phyloP scores from a whole-genome alignment of 2,329 filamentous ascomycete genomes.

The Capronia epimyces region DNA sequence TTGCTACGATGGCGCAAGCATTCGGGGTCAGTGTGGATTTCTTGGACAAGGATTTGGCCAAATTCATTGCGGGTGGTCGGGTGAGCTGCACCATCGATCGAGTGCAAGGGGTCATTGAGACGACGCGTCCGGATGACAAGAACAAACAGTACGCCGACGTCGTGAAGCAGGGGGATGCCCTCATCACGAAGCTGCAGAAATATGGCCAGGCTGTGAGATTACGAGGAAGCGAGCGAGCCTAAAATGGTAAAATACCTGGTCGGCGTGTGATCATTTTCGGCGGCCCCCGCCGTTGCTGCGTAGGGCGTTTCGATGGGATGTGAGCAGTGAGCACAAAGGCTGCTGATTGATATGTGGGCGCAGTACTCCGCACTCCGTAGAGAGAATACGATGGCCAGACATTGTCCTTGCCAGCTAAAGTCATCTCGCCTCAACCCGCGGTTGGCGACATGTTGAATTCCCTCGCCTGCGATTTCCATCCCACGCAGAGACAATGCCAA shows the following conservation, averaged over 20 bases:
- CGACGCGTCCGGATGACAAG: slow-evolving; percentile 95
- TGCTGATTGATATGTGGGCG: not conserved
- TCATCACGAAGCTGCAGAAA: slow-evolving; percentile 99
- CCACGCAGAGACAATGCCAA: no score
- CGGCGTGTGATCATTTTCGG: not conserved
- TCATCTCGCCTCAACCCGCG: no score
- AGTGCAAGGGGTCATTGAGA: slow-evolving; percentile 95
- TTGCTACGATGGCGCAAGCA: slow-evolving; percentile 93
- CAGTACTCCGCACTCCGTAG: no score
- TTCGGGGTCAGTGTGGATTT: slow-evolving; percentile 97
- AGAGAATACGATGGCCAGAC: no score
- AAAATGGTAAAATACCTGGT: slow-evolving; percentile 24
- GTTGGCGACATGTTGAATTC: no score
- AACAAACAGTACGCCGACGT: slow-evolving; percentile 99
- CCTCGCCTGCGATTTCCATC: no score
- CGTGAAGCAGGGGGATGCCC: slow-evolving; percentile 91
- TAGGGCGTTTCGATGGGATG: no score
- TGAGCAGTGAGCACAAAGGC: no score
- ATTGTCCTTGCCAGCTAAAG: no score
- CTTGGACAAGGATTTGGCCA: slow-evolving; percentile 91
- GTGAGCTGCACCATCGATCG: slow-evolving; percentile 97
- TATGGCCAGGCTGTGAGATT: slow-evolving; percentile 94
- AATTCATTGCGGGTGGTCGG: slow-evolving; percentile 90
- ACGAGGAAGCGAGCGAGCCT: slow-evolving; percentile 89
- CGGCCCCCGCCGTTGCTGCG: no score